These are phyloP conservation scores for Mucor velutinosus DNA, from an alignment of 371 early-diverging fungal species.

Conservation along the genomic window DNA sequence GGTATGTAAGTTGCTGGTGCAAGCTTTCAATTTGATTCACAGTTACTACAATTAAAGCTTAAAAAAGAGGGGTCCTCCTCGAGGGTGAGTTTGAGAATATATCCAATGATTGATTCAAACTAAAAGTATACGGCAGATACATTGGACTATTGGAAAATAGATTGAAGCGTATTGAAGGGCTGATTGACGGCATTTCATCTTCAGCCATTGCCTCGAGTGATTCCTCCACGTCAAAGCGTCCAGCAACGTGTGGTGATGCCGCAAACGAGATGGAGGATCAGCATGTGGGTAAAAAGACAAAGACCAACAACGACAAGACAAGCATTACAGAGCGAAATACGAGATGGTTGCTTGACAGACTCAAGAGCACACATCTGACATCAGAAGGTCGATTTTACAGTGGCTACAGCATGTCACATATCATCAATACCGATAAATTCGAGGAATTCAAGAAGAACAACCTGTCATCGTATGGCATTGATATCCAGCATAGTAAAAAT, in stretches of 20 bases:
- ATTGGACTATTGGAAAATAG: slow-evolving; percentile 8
- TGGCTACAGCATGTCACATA: neutral
- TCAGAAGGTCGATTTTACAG: slow-evolving; percentile 5
- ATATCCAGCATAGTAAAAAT: slow-evolving; percentile 18
- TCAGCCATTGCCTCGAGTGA: neutral
- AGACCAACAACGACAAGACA: neutral
- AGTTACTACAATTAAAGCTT: neutral
- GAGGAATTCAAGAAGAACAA: neutral
- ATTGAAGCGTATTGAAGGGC: slow-evolving; percentile 13
- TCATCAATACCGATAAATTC: slow-evolving; percentile 1
- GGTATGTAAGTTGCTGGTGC: slow-evolving; percentile 1
- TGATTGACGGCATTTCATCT: slow-evolving; percentile 1
- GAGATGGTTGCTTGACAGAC: neutral
- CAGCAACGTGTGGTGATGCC: neutral
- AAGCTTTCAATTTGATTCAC: neutral
- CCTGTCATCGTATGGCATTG: neutral
- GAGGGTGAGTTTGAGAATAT: slow-evolving; percentile 17
- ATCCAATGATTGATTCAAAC: neutral
- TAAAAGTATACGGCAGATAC: neutral
- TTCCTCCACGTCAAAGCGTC: neutral
- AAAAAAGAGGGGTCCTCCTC: slow-evolving; percentile 27
- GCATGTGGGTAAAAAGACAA: neutral
- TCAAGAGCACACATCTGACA: neutral
- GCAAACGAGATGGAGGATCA: neutral
- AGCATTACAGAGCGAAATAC: neutral